Conservation (phyloP, 2,329 filamentous ascomycete species). For the Graphilbum sp. region DNA sequence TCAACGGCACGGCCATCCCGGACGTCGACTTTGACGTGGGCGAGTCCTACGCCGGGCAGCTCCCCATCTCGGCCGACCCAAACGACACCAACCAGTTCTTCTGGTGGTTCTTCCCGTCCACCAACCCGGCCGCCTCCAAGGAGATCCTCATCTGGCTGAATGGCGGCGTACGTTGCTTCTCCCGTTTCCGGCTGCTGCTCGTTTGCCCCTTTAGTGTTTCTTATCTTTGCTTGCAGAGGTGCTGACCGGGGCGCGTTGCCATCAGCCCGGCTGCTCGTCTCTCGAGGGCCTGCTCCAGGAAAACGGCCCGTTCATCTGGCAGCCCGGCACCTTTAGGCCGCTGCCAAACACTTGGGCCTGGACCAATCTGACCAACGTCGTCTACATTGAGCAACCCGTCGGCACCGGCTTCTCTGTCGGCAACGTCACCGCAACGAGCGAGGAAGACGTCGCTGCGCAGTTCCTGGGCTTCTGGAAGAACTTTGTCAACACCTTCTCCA, state of each 20-base stretch:
- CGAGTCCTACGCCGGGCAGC: conserved; percentile 46
- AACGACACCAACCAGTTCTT: conserved; percentile 33
- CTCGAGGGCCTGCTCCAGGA: conserved; percentile 58
- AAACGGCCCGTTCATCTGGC: conserved; percentile 59
- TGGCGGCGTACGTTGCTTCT: conserved; percentile 26
- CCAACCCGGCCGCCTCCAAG: conserved; percentile 29
- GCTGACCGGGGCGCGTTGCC: not conserved
- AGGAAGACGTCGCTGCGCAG: conserved; percentile 52
- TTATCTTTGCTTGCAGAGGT: not conserved
- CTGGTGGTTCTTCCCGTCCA: conserved; percentile 52
- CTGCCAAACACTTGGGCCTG: conserved; percentile 55
- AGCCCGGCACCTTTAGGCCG: conserved; percentile 50
- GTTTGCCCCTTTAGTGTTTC: no score
- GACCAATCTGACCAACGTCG: conserved; percentile 59
- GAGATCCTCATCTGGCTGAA: conserved; percentile 49
- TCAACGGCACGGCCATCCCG: conserved; percentile 48
- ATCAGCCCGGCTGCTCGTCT: conserved; percentile 41
- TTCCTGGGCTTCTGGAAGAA: conserved; percentile 69
- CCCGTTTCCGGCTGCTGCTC: no score
- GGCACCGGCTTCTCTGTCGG: conserved; percentile 55
- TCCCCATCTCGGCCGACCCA: conserved; percentile 36
- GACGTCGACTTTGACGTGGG: conserved; percentile 54
- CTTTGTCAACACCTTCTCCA: conserved; percentile 53
- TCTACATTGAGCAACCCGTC: conserved; percentile 58
- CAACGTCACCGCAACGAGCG: conserved; percentile 43